Conservation (phyloP, 176 grass and related monocot genomes). For the Oropetium thomaeum region DNA sequence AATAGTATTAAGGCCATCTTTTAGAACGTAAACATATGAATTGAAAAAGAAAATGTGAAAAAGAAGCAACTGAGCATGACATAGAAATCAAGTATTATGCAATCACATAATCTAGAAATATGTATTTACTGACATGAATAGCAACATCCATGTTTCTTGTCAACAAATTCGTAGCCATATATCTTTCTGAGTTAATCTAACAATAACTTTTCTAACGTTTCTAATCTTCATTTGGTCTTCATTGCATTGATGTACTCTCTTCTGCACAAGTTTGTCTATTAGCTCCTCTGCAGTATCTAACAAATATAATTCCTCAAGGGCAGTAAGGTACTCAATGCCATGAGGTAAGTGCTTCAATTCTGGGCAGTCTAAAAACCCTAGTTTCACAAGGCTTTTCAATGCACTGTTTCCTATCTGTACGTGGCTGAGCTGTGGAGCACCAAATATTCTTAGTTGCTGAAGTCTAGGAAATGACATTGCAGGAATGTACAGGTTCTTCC, state of each 20-base stretch:
- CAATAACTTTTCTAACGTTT: background rate
- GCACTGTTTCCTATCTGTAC: constrained; percentile 31
- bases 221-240: background rate
- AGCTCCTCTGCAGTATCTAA: background rate
- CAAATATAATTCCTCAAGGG: background rate
- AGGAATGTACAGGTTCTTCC: background rate
- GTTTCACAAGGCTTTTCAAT: background rate
- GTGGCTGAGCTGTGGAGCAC: background rate
- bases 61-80: too few relatives aligned
- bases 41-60: too few relatives aligned
- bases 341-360: background rate
- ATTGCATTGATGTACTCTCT: background rate
- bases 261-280: background rate
- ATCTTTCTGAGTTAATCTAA: background rate
- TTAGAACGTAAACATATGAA: too few relatives aligned
- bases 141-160: background rate
- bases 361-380: accelerated
- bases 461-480: constrained; percentile 29
- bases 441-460: background rate
- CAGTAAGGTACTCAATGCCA: background rate
- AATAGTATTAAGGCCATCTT: too few relatives aligned
- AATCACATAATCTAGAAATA: too few relatives aligned
- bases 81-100: too few relatives aligned
- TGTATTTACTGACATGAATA: too few relatives aligned
- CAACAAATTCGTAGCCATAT: background rate